phyloP scores from a whole-genome alignment of 495 filamentous ascomycete genomes.

The Massariosphaeria phaeospora region DNA sequence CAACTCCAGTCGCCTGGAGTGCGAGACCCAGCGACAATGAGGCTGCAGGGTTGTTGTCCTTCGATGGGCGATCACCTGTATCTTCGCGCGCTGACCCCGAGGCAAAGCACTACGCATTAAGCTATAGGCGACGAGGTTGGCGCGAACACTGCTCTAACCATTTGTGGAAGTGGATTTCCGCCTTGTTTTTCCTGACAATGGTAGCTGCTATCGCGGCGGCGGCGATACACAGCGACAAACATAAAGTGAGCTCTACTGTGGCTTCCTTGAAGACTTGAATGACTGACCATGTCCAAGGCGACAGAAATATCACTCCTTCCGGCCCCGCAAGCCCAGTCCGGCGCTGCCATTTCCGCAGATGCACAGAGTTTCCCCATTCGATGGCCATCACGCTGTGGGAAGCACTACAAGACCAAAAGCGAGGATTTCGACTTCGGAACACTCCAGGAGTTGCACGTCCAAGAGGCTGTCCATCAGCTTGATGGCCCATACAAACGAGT shows the following conservation, averaged over 20 bases:
- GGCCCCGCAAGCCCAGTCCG: background rate
- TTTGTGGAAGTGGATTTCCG: constrained; percentile 11
- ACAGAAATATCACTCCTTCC: background rate
- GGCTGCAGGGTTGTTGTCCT: constrained; percentile 5
- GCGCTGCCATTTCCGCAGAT: constrained; percentile 5
- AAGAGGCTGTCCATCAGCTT: constrained; percentile 18
- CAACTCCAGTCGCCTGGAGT: constrained; percentile 19
- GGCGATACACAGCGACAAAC: background rate
- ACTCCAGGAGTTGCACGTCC: constrained; percentile 9
- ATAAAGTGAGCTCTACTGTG: background rate
- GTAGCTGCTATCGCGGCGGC: constrained; percentile 9
- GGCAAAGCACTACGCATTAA: background rate
- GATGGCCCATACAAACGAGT: constrained; percentile 16
- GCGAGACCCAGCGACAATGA: constrained; percentile 13
- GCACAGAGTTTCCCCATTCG: constrained; percentile 24
- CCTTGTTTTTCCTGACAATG: constrained; percentile 2
- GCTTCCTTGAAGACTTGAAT: background rate
- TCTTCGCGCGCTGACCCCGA: background rate
- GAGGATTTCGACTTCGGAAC: constrained; percentile 9
- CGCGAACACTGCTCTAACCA: constrained; percentile 19
- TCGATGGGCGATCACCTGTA: background rate
- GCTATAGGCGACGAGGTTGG: constrained; percentile 3
- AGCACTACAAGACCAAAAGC: constrained; percentile 22
- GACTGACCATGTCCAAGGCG: background rate
- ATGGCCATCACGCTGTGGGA: constrained; percentile 20